phyloP scores from a whole-genome alignment of 2,329 filamentous ascomycete genomes.

The Clarireedia homoeocarpa region DNA sequence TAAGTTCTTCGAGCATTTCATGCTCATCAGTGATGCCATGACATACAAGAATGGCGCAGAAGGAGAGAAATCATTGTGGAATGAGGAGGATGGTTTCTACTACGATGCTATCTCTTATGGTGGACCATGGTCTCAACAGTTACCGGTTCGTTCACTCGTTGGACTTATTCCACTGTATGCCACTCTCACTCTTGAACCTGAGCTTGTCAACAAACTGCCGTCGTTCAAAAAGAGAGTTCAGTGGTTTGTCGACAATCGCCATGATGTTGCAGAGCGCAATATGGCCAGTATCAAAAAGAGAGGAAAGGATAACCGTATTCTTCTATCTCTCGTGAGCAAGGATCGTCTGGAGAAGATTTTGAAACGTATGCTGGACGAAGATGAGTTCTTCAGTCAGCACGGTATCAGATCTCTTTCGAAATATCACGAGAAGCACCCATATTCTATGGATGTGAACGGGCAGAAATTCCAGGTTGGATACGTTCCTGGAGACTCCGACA shows the following conservation, averaged over 20 bases:
- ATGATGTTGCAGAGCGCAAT: constrained; percentile 83
- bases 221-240: constrained; percentile 88
- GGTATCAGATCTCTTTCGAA: constrained; percentile 91
- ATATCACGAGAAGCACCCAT: constrained; percentile 81
- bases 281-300: constrained; percentile 88
- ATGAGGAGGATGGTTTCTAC: constrained; percentile 94
- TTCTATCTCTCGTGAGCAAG: constrained; percentile 86
- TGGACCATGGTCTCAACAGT: constrained; percentile 84
- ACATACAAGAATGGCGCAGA: constrained; percentile 64
- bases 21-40: constrained; percentile 97
- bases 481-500: constrained; percentile 92
- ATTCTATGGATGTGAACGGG: constrained; percentile 92
- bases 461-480: constrained; percentile 84
- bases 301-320: constrained; percentile 80
- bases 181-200: constrained; percentile 84
- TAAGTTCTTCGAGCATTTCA: constrained; percentile 98
- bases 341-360: constrained; percentile 87
- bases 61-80: constrained; percentile 85
- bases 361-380: constrained; percentile 85
- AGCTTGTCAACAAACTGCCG: constrained; percentile 85
- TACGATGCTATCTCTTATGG: constrained; percentile 98
- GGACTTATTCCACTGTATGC: constrained; percentile 91
- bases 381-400: constrained; percentile 84
- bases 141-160: constrained; percentile 86
- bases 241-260: constrained; percentile 87